Conservation (phyloP, 208 protist genomes). For the Leptomonas seymouri region DNA sequence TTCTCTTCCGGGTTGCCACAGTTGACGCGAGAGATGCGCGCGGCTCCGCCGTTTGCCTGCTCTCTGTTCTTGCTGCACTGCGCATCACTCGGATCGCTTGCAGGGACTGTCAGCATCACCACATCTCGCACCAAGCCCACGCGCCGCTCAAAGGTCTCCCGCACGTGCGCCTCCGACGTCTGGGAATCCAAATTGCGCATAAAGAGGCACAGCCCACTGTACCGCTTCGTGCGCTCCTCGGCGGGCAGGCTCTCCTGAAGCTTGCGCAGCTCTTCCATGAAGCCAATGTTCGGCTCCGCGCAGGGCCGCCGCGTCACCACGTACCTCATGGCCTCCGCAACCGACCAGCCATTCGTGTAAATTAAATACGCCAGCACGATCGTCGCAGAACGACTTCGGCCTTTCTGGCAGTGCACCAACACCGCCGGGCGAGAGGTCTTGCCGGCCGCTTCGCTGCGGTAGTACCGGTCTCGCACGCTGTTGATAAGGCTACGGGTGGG, state of each 20-base stretch:
- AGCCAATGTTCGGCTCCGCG: conserved; percentile 84
- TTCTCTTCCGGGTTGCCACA: background rate
- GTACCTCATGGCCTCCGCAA: conserved; percentile 83
- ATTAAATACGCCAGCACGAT: conserved; percentile 89
- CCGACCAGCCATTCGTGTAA: conserved; percentile 79
- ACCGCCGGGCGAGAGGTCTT: conserved; percentile 40
- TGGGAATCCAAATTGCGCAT: conserved; percentile 48
- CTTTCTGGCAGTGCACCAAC: conserved; percentile 88
- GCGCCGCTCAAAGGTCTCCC: conserved; percentile 64
- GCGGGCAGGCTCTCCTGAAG: conserved; percentile 65
- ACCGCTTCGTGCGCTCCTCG: conserved; percentile 51
- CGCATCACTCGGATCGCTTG: background rate
- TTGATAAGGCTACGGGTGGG: conserved; percentile 65
- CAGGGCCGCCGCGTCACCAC: conserved; percentile 52
- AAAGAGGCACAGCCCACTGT: conserved; percentile 56
- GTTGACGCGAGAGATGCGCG: background rate
- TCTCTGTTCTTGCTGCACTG: background rate
- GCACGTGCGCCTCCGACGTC: conserved; percentile 41
- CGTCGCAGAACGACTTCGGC: conserved; percentile 80
- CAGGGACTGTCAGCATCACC: conserved; percentile 38
- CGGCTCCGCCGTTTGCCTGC: background rate
- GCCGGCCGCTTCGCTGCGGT: conserved; percentile 20
- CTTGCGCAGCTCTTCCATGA: conserved; percentile 72
- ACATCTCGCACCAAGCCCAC: conserved; percentile 77
- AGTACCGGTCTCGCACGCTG: conserved; percentile 52